Percentiles rank a stretch among this genome's conserved stretches.
Conservation (phyloP, 139 green algal species). For the Volvox reticuliferus region DNA sequence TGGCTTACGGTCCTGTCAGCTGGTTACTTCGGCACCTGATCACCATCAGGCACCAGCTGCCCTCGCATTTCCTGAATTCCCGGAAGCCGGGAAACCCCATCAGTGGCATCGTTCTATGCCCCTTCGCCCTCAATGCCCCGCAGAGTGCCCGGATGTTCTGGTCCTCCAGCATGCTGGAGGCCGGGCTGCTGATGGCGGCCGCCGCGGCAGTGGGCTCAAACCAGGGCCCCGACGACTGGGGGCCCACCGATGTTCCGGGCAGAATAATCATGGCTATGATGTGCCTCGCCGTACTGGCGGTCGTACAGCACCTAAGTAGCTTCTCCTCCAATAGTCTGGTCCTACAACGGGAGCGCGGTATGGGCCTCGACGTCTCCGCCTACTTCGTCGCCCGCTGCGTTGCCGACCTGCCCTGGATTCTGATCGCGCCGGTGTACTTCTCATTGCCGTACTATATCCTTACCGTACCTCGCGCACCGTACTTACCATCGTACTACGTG, state of each 20-base stretch:
- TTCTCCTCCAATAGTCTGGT: conserved; percentile 5
- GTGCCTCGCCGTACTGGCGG: conserved; percentile 26
- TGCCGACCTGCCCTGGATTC: conserved; percentile 53
- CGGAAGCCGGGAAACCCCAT: no score
- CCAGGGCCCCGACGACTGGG: conserved; percentile 5
- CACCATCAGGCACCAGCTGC: no score
- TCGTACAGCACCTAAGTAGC: conserved; percentile 32
- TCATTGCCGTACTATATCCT: conserved; percentile 58
- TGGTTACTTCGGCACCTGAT: no score
- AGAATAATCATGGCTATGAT: conserved; percentile 8
- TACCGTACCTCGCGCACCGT: conserved; percentile 45
- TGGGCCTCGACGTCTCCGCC: conserved; percentile 47
- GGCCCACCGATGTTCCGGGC: conserved; percentile 9
- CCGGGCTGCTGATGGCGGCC: conserved; percentile 11
- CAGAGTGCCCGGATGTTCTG: conserved; percentile 8
- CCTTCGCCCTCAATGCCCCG: neutral
- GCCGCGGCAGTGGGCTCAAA: neutral
- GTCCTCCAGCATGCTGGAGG: neutral
- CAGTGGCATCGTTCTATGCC: no score
- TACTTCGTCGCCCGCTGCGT: conserved; percentile 48
- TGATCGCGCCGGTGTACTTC: conserved; percentile 44
- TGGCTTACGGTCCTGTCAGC: no score
- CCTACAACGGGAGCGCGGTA: conserved; percentile 33
- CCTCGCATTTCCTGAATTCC: no score
- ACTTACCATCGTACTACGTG: conserved; percentile 38